A percentile compares a stretch with the other conserved stretches of the same genome.
These are phyloP conservation scores for Mediolabrus comicus DNA, from an alignment of 108 stramenopile genomes.

Conservation along the genomic window DNA sequence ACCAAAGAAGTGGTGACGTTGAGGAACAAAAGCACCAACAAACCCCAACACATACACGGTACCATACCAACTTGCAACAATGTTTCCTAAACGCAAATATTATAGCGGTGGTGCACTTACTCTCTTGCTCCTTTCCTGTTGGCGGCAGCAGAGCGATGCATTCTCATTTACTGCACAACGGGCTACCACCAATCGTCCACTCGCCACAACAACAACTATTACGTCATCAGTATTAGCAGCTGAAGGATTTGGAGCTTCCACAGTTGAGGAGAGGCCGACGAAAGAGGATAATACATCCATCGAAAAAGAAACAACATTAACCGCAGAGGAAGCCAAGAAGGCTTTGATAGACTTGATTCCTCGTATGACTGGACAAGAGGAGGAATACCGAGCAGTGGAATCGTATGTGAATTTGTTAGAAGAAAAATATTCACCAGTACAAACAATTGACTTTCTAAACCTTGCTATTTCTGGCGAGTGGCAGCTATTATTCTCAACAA, in stretches of 20 bases:
- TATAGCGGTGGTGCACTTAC: not conserved
- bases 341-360: constrained; percentile 63
- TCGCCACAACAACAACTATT: not conserved
- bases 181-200: not conserved
- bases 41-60: too few relatives aligned
- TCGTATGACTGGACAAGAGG: constrained; percentile 67
- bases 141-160: not conserved
- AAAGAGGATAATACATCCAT: not conserved
- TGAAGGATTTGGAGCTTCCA: not conserved
- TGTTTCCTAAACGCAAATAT: not conserved
- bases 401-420: constrained; percentile 69
- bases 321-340: constrained; percentile 31
- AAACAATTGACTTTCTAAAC: constrained; percentile 75
- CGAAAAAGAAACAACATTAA: not conserved
- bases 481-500: constrained; percentile 77
- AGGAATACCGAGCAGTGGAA: constrained; percentile 65
- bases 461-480: constrained; percentile 69
- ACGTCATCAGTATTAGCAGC: not conserved
- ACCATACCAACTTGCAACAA: too few relatives aligned
- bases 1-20: too few relatives aligned
- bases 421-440: constrained; percentile 53
- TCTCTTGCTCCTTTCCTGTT: not conserved
- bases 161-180: not conserved
- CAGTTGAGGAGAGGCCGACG: not conserved
- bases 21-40: not conserved